Evolutionary conservation across 768 basidiomycete species (phyloP), one percentile per base, ranked within the genome.

Genomic region (Cystofilobasidium macerans): DNA sequence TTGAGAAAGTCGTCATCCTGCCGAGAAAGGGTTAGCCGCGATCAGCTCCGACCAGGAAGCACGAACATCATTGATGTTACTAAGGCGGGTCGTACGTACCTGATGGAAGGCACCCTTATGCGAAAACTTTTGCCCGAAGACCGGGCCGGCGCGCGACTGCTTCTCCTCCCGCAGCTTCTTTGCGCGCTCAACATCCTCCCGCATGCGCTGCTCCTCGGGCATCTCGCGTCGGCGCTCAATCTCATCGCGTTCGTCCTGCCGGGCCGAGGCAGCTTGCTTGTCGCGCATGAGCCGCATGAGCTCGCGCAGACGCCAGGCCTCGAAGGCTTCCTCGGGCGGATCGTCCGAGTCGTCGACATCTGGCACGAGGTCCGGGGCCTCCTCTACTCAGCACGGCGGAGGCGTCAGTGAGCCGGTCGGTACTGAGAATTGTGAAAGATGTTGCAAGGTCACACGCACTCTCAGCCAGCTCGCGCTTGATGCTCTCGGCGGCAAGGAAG

Each of bases 91-190:
- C 18, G 20, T n/a, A 73, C 81, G 36, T 67, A 88, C 92, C 82
- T 93, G 89, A 75, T 95, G 91, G 80, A 98, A 99, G 67, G 94
- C 95, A 71, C 95, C 95, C 77, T 94, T 97, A 79, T 99, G 95
- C 85, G 91, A 98, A 75, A 95, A 99, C 77, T 95, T 98, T 75
- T 98, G 92, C 69, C 98, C 76, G 78, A 98, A 98, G 73, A 85
- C 88, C 74, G 91, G 65, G 40, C 67, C 66, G 1, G 71, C 71
- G 63, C 71, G 76, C 40, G 71, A 70, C 77, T 93, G 94, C 62
- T 88, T 89, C 62, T 86, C 86, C 64, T 95, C 81, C 36, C 82
- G 78, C 14, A 48, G 30, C 75, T 88, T 85, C 65, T 89, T 61
- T 5, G 67, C 67, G n/a, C 62, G 24, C 74, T 89, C 92, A 68